Conservation (phyloP, 2,329 filamentous ascomycete genomes). For the Alternaria alternata region DNA sequence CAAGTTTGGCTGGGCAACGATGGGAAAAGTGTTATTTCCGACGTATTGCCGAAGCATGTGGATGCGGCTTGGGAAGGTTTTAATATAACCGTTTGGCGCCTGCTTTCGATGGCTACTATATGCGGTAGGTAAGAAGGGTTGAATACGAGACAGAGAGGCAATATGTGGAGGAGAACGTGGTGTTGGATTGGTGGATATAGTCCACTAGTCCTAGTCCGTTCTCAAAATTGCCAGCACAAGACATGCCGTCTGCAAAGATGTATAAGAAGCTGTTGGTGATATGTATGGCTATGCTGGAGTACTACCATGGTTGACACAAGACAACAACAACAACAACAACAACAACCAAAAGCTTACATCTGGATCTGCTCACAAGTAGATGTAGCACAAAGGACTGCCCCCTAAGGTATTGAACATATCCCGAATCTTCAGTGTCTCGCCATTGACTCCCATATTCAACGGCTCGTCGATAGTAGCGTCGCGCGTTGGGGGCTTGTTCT, state of each 20-base stretch:
- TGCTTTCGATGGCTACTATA: conserved; percentile 21
- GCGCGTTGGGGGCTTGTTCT: conserved; percentile 1
- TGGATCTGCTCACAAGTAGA: background rate
- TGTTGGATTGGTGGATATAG: conserved; percentile 15
- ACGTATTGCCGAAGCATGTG: conserved; percentile 4
- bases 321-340: background rate
- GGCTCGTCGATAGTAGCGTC: conserved; percentile 13
- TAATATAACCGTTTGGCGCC: conserved; percentile 19
- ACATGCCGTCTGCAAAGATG: background rate
- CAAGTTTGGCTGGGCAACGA: background rate
- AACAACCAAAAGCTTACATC: background rate
- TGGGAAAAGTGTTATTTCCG: conserved; percentile 8
- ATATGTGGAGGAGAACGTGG: conserved; percentile 15
- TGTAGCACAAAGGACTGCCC: conserved; percentile 6
- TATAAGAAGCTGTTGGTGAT: background rate
- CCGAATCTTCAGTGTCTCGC: conserved; percentile 8
- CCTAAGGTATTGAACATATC: conserved; percentile 9
- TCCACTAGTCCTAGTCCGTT: background rate
- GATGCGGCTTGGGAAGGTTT: conserved; percentile 4
- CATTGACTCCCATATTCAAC: conserved; percentile 6
- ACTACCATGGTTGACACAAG: background rate
- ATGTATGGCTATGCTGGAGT: background rate
- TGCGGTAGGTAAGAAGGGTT: conserved; percentile 7
- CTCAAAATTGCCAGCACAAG: background rate
- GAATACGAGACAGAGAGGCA: background rate